These are phyloP conservation scores for Artemisia argyi DNA, from an alignment of 129 eudicot species.

Conservation along the genomic window DNA sequence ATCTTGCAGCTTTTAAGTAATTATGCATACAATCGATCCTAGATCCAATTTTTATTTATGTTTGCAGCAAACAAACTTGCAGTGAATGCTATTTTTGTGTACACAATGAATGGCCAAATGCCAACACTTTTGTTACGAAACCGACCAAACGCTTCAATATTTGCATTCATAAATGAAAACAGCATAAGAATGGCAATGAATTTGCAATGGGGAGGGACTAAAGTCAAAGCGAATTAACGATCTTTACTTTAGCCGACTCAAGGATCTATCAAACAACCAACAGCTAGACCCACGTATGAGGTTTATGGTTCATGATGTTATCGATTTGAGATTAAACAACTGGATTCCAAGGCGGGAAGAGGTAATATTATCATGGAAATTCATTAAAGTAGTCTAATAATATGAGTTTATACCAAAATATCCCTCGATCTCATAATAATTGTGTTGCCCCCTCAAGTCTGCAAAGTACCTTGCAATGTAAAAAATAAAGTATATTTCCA, in stretches of 20 bases:
- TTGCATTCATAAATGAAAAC: conserved; percentile 59
- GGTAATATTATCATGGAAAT: too few relatives aligned
- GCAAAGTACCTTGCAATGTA: too few relatives aligned
- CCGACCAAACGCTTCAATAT: conserved; percentile 72
- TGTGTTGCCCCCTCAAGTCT: too few relatives aligned
- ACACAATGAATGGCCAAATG: conserved; percentile 71
- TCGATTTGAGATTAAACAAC: conserved; percentile 65
- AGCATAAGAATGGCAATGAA: conserved; percentile 54
- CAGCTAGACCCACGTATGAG: too few relatives aligned
- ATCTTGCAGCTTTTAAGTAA: not conserved
- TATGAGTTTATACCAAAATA: too few relatives aligned
- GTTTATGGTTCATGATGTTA: conserved; percentile 45
- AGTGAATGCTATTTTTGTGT: conserved; percentile 73
- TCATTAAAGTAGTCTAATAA: too few relatives aligned
- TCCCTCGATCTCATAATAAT: too few relatives aligned
- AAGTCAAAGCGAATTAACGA: too few relatives aligned
- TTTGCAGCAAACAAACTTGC: conserved; percentile 63
- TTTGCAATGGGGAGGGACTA: conserved; percentile 66
- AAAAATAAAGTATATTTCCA: too few relatives aligned
- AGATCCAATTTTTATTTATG: not conserved
- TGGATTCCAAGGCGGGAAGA: conserved; percentile 2
- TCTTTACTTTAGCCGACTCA: too few relatives aligned
- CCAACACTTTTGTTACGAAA: conserved; percentile 70
- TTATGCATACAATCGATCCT: not conserved
- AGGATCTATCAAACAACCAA: too few relatives aligned